Evolutionary conservation across 2,329 filamentous ascomycete species (phyloP).

Genomic region (Penicillium sclerotiorum): DNA sequence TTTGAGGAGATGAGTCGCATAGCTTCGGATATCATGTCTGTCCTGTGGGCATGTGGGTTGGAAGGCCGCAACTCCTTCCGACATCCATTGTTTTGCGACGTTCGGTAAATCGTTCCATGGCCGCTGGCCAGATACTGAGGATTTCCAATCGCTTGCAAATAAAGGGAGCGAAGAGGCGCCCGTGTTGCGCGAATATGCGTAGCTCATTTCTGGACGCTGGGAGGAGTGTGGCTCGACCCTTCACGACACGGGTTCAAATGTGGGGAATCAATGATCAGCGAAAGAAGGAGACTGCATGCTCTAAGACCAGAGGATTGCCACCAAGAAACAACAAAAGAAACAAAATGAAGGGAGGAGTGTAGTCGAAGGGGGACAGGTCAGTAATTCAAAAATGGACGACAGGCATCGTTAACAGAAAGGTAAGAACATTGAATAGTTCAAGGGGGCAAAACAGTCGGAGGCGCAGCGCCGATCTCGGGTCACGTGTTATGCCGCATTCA

Average conservation of each 20-base stretch:
- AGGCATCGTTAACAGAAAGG: too few species aligned
- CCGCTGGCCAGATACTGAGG: conserved; percentile 13
- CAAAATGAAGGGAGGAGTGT: background rate
- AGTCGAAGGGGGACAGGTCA: too few species aligned
- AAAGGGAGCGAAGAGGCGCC: conserved; percentile 30
- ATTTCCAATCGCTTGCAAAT: conserved; percentile 17
- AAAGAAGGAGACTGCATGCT: conserved; percentile 26
- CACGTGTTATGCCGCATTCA: too few species aligned
- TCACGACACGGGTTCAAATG: conserved; percentile 12
- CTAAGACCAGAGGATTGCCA: background rate
- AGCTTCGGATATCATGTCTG: conserved; percentile 19
- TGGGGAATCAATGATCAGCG: conserved; percentile 16
- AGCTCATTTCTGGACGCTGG: conserved; percentile 29
- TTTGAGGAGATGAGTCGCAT: conserved; percentile 15
- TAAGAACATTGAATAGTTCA: too few species aligned
- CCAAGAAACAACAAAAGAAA: background rate
- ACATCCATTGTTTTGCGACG: conserved; percentile 26
- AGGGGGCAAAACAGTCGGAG: too few species aligned
- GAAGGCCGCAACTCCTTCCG: conserved; percentile 14
- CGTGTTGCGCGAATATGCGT: conserved; percentile 34
- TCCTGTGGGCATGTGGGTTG: conserved; percentile 10
- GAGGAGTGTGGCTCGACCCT: conserved; percentile 14
- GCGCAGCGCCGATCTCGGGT: too few species aligned
- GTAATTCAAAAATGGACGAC: too few species aligned
- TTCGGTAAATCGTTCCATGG: conserved; percentile 23